A percentile compares a stretch with the other conserved stretches of the same genome.
These are phyloP conservation scores for Picochlorum sp. DNA, from an alignment of 139 green algal genomes.

Conservation along the genomic window DNA sequence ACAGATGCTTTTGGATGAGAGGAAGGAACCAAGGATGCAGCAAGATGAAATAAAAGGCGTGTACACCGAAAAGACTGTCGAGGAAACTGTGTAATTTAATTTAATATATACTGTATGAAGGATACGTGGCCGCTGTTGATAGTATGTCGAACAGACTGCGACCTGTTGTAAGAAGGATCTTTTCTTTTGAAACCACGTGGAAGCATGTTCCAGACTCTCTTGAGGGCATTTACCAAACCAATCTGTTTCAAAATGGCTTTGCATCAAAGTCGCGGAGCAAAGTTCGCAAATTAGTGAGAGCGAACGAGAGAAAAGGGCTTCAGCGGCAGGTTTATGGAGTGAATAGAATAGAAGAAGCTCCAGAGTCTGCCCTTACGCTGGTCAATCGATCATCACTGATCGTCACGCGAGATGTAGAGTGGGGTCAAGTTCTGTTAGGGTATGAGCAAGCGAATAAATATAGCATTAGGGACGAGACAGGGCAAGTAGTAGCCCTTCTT, in stretches of 20 bases:
- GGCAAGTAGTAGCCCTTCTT: slow-evolving; percentile 46
- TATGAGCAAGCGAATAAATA: slow-evolving; percentile 74
- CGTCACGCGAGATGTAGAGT: slow-evolving; percentile 62
- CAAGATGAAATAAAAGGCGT: neutral
- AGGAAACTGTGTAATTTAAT: neutral
- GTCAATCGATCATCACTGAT: slow-evolving; percentile 59
- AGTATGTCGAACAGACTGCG: too few species aligned
- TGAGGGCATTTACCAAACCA: too few species aligned
- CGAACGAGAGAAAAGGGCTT: neutral
- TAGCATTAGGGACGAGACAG: slow-evolving; percentile 57
- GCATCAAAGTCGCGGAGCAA: too few species aligned
- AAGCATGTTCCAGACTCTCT: too few species aligned
- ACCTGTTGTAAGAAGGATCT: too few species aligned
- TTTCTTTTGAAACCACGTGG: too few species aligned
- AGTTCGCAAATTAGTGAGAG: too few species aligned
- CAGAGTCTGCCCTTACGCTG: slow-evolving; percentile 5
- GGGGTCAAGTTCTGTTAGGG: slow-evolving; percentile 77
- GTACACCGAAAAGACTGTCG: neutral
- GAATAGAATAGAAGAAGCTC: slow-evolving; percentile 19
- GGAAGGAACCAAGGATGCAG: neutral
- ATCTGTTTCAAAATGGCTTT: too few species aligned
- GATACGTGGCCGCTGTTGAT: too few species aligned
- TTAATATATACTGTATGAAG: too few species aligned
- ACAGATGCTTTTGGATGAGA: slow-evolving; percentile 14
- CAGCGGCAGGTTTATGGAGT: neutral